phyloP scores from a whole-genome alignment of 2,329 filamentous ascomycete genomes.

The Penicillium sp. region DNA sequence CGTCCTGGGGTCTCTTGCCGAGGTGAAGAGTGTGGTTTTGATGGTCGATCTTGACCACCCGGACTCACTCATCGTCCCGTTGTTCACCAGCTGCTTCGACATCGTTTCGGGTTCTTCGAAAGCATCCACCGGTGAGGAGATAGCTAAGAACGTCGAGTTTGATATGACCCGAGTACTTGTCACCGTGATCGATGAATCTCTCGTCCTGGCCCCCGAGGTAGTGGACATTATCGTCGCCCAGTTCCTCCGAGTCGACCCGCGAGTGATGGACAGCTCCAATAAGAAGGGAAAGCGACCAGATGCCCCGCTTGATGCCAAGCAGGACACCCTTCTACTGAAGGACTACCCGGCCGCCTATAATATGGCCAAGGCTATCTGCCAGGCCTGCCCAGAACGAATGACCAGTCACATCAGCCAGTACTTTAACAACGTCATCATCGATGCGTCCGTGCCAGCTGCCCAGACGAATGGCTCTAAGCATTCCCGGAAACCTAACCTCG shows the following conservation, averaged over 20 bases:
- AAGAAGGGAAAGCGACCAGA: constrained; percentile 50
- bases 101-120: constrained; percentile 72
- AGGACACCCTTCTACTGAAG: constrained; percentile 74
- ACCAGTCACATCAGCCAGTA: constrained; percentile 88
- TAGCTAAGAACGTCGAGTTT: constrained; percentile 88
- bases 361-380: constrained; percentile 92
- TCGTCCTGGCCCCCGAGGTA: constrained; percentile 66
- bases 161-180: constrained; percentile 80
- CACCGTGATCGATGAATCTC: constrained; percentile 76
- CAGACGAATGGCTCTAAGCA: constrained; percentile 46
- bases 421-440: constrained; percentile 91
- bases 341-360: constrained; percentile 87
- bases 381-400: constrained; percentile 84
- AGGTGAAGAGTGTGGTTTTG: constrained; percentile 89
- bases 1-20: constrained; percentile 75
- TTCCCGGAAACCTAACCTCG: constrained; percentile 44
- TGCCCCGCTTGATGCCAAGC: constrained; percentile 58
- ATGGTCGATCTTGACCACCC: constrained; percentile 78
- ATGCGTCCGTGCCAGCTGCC: constrained; percentile 58
- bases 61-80: constrained; percentile 65
- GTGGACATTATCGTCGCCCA: constrained; percentile 92
- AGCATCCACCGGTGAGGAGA: constrained; percentile 64
- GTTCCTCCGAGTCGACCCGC: constrained; percentile 78
- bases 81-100: constrained; percentile 88
- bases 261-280: constrained; percentile 42